phyloP scores from a whole-genome alignment of 2,329 filamentous ascomycete genomes.

The Mollisiaceae sp. region DNA sequence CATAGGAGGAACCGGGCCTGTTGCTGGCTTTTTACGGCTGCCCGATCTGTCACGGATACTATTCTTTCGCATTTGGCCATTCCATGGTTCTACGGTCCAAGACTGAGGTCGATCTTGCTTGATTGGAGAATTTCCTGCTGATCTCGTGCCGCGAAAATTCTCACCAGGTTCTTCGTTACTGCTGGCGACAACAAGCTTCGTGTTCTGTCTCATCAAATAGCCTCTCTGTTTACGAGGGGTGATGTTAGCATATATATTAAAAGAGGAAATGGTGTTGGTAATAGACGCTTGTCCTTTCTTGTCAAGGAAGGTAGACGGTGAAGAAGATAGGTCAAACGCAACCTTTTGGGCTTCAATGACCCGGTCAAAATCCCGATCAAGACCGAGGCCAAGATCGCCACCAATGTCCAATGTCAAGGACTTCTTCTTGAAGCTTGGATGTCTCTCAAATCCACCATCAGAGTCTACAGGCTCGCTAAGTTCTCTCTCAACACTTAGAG shows the following conservation, averaged over 20 bases:
- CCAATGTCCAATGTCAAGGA: conserved; percentile 80
- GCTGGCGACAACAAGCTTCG: conserved; percentile 93
- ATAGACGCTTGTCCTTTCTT: conserved; percentile 54
- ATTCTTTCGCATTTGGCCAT: conserved; percentile 73
- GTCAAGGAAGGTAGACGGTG: conserved; percentile 29
- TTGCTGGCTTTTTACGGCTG: conserved; percentile 45
- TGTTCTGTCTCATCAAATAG: conserved; percentile 98
- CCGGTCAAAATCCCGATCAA: conserved; percentile 91
- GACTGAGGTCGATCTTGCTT: conserved; percentile 85
- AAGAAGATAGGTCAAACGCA: conserved; percentile 52
- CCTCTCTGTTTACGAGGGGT: conserved; percentile 79
- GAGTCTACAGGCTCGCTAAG: conserved; percentile 32
- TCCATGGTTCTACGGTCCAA: conserved; percentile 98
- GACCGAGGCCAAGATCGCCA: conserved; percentile 79
- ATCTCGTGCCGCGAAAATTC: conserved; percentile 58
- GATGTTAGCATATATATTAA: conserved; percentile 63
- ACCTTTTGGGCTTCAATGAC: conserved; percentile 98
- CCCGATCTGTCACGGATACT: conserved; percentile 64
- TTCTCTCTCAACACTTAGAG: conserved; percentile 50
- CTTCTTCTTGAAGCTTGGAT: conserved; percentile 78
- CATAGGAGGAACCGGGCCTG: conserved; percentile 76
- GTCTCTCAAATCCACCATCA: conserved; percentile 50
- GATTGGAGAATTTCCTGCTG: conserved; percentile 70
- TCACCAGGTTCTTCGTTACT: conserved; percentile 67
- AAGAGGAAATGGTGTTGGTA: conserved; percentile 14